phyloP scores from a whole-genome alignment of 23 red algal species.

The Chondrus crispus region DNA sequence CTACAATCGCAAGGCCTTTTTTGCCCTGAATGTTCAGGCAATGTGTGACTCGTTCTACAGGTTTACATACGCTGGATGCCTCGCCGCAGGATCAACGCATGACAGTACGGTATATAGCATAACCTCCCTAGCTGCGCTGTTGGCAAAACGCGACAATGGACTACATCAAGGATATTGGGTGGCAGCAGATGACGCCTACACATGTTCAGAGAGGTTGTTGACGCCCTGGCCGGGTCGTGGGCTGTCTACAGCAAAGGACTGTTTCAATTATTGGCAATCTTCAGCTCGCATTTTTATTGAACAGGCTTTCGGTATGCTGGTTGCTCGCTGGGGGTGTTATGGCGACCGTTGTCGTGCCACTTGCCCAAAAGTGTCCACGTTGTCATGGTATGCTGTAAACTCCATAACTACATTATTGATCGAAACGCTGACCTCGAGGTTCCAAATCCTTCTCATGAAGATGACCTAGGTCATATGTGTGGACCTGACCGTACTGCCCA shows the following conservation, averaged over 20 bases:
- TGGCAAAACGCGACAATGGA: background rate
- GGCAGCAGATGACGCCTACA: background rate
- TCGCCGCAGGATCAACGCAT: slow-evolving; percentile 4
- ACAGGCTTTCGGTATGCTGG: background rate
- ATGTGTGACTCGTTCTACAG: background rate
- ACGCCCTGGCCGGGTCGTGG: background rate
- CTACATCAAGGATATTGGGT: background rate
- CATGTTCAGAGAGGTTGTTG: background rate
- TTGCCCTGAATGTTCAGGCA: slow-evolving; percentile 18
- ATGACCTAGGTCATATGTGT: no score
- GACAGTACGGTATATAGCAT: background rate
- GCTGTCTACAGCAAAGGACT: background rate
- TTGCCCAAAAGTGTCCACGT: background rate
- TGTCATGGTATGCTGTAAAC: background rate
- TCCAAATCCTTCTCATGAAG: no score
- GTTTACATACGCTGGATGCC: background rate
- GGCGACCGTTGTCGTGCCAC: background rate
- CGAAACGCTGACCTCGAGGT: background rate
- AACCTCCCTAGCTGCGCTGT: background rate
- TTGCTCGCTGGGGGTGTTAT: background rate
- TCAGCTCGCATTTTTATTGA: background rate
- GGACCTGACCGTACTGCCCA: background rate
- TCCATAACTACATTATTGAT: background rate
- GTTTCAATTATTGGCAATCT: slow-evolving; percentile 1
- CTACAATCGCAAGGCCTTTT: slow-evolving; percentile 16